Evolutionary conservation across 768 basidiomycete species (phyloP).

Genomic region (Tulasnella sp.): DNA sequence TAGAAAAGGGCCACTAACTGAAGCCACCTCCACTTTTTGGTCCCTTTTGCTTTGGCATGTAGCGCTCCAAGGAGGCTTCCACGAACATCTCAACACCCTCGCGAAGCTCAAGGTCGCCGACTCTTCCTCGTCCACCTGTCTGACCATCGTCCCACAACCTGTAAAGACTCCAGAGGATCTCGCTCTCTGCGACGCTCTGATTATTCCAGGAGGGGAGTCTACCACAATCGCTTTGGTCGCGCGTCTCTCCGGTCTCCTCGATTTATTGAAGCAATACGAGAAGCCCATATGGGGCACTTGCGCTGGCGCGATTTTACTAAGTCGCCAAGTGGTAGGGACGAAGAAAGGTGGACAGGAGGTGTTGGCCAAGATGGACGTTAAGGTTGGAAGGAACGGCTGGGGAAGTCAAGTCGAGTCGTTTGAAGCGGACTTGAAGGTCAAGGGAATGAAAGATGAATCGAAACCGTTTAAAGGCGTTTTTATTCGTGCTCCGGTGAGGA

Average conservation of each 20-base stretch:
- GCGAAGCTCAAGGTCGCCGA: slow-evolving; percentile 45
- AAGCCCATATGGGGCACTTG: slow-evolving; percentile 94
- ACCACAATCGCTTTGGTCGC: slow-evolving; percentile 83
- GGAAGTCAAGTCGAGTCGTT: slow-evolving; percentile 96
- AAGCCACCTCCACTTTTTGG: background rate
- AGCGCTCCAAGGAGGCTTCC: slow-evolving; percentile 92
- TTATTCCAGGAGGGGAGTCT: slow-evolving; percentile 96
- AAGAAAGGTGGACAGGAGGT: slow-evolving; percentile 87
- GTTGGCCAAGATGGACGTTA: slow-evolving; percentile 69
- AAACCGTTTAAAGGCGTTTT: slow-evolving; percentile 74
- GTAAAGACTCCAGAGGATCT: slow-evolving; percentile 76
- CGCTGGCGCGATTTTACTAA: slow-evolving; percentile 84
- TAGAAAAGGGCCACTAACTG: background rate
- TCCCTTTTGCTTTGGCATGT: slow-evolving; percentile 11
- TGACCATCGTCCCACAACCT: slow-evolving; percentile 31
- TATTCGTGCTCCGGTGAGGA: slow-evolving; percentile 81
- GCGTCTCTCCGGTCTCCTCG: slow-evolving; percentile 62
- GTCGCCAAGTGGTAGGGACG: slow-evolving; percentile 56
- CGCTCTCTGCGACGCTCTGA: slow-evolving; percentile 64
- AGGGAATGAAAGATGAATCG: slow-evolving; percentile 51
- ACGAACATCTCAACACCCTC: slow-evolving; percentile 71
- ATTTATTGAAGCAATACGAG: slow-evolving; percentile 72
- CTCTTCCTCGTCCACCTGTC: slow-evolving; percentile 25
- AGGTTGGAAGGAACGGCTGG: slow-evolving; percentile 83
- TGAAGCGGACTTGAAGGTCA: slow-evolving; percentile 63